Conservation (phyloP, 768 basidiomycete species). For the Mycena chlorophos region DNA sequence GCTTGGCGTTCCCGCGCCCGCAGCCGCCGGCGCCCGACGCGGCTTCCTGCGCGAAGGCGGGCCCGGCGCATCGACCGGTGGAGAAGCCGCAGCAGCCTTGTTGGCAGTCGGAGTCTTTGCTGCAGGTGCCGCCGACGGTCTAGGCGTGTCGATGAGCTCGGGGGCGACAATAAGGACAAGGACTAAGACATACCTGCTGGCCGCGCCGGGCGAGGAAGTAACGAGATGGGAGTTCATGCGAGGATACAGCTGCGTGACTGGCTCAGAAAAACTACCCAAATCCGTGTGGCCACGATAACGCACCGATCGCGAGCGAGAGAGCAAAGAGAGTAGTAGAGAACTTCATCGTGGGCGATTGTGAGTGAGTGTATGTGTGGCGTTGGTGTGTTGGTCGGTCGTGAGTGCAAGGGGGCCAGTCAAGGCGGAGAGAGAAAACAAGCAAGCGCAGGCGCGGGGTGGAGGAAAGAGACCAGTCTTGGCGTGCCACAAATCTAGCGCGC, state of each 20-base stretch:
- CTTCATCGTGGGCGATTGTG: conserved; percentile 14
- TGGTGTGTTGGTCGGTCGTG: too few relatives aligned
- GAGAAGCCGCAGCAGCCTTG: conserved; percentile 25
- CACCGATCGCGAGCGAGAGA: conserved; percentile 4
- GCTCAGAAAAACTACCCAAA: neutral
- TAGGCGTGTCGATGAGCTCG: too few relatives aligned
- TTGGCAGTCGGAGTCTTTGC: conserved; percentile 21
- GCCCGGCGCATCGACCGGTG: conserved; percentile 24
- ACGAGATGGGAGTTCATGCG: conserved; percentile 9
- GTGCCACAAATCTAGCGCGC: too few relatives aligned
- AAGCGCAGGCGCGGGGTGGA: too few relatives aligned
- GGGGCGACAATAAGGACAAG: too few relatives aligned
- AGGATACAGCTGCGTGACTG: conserved; percentile 5
- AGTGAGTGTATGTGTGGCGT: too few relatives aligned
- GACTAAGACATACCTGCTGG: too few relatives aligned
- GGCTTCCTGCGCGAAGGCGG: conserved; percentile 22
- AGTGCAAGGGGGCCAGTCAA: too few relatives aligned
- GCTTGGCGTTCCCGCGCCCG: conserved; percentile 19
- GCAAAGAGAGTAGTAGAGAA: conserved; percentile 13
- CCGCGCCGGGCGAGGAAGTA: conserved; percentile 14
- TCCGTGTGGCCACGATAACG: neutral
- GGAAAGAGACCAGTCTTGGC: too few relatives aligned
- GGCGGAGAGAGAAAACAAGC: too few relatives aligned
- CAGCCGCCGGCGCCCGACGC: conserved; percentile 22
- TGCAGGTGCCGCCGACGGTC: conserved; percentile 21